Evolutionary conservation across 305 asterid species (phyloP), one percentile per base, ranked within the genome.

Genomic region (Vinca major): DNA sequence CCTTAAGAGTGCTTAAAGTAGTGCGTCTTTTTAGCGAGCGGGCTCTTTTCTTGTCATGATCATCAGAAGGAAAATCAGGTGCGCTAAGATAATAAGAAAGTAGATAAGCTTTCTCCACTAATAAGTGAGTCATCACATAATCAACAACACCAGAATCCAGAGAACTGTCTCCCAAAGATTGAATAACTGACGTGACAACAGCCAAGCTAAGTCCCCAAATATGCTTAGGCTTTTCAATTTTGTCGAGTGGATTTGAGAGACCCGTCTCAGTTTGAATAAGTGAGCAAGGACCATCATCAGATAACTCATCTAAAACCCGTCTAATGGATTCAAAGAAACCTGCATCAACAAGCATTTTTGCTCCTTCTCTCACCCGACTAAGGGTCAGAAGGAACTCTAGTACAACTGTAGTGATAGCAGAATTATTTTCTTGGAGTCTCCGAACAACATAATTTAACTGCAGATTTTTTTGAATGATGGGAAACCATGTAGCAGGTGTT

Each of bases 121-220:
- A 79, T 73, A 93, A 78, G 82, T 83, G 79, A 66, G 88, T 80
- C 89, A 88, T 86, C 80, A 91, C 91, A 73, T 84, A 71, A 73
- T 91, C 97, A 78, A 89, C 87, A 61, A 84, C 71, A 52, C 78
- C 73, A 20, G 80, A 75, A 39, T 86, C 41, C 9, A 52, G 52
- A 57, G 75, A 75, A 79, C 81, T 80, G 63, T 84, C 91, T 45
- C 96, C 95, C 51, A 87, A 69, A 72, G 96, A 86, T 76, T 84
- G 93, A 78, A 93, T 82, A 82, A 88, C 74, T 47, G 97, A 86
- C 55, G 97, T 85, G 62, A 87, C 86, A 55, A 93, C 77, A 65
- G 99, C 95, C 80, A 93, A 75, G 81, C 95, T 71, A 81, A 90
- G 95, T 65, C 97, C 99, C 96, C 96, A 93, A 52, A 89, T 79